Conservation (phyloP, 2,329 filamentous ascomycete genomes). For the Aspergillus sojae region DNA sequence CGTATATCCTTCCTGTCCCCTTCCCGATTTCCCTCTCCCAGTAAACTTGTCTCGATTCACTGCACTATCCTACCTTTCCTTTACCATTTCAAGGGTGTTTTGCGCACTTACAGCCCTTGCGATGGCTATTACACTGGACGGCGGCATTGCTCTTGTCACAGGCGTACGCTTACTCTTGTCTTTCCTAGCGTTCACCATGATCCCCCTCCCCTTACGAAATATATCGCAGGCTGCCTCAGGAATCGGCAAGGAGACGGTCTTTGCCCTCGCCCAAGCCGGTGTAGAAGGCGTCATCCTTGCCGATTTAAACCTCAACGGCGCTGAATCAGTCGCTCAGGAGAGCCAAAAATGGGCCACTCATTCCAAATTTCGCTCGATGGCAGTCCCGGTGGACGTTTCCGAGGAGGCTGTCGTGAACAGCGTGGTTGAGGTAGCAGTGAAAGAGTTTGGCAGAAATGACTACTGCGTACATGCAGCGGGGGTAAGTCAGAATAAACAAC, state of each 20-base stretch:
- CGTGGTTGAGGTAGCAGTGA: constrained; percentile 12
- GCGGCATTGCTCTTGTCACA: constrained; percentile 9
- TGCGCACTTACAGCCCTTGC: too few species aligned
- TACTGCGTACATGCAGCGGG: constrained; percentile 60
- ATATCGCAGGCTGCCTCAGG: constrained; percentile 4
- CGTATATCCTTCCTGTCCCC: too few species aligned
- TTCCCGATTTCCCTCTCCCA: too few species aligned
- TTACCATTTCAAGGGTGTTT: too few species aligned
- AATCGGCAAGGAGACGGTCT: constrained; percentile 1
- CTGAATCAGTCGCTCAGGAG: neutral
- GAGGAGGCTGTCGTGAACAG: neutral
- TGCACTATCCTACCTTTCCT: too few species aligned
- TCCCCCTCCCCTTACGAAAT: neutral
- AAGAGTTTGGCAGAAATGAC: constrained; percentile 50
- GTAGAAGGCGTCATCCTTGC: constrained; percentile 2
- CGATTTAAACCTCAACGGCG: neutral
- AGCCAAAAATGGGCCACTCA: neutral
- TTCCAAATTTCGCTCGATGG: neutral
- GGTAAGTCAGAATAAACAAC: constrained; percentile 30
- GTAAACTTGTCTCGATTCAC: too few species aligned
- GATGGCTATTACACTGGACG: neutral
- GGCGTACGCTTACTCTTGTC: neutral
- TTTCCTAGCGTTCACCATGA: neutral
- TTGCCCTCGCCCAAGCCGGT: constrained; percentile 9
- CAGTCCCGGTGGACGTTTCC: neutral